These are phyloP conservation scores for Erigeron canadensis DNA, from an alignment of 129 eudicot genomes.

Conservation along the genomic window DNA sequence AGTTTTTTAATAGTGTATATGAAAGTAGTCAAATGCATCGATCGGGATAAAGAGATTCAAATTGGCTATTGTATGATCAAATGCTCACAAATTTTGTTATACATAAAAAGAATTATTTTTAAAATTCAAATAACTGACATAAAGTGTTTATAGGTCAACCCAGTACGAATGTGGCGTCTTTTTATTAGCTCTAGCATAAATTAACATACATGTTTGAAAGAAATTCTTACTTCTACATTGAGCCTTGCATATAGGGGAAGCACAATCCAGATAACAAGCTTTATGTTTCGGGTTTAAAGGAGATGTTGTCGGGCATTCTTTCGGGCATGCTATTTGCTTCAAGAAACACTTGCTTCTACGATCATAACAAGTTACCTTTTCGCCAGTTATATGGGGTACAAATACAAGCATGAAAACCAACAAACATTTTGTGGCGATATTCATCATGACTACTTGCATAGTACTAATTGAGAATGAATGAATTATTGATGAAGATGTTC, in stretches of 20 bases:
- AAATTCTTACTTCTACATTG: constrained; percentile 41
- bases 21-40: too few species aligned
- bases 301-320: constrained; percentile 29
- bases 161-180: too few species aligned
- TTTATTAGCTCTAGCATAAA: neutral
- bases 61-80: too few species aligned
- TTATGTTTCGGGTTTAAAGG: constrained; percentile 34
- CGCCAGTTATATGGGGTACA: constrained; percentile 28
- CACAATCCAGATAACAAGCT: constrained; percentile 46
- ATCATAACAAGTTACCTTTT: constrained; percentile 30
- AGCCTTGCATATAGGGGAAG: constrained; percentile 40
- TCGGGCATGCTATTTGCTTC: constrained; percentile 31
- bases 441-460: constrained; percentile 26
- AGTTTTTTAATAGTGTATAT: neutral
- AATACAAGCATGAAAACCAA: constrained; percentile 23
- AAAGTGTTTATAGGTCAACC: too few species aligned
- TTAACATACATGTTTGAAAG: neutral
- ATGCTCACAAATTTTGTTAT: too few species aligned
- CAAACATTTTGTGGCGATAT: constrained; percentile 8
- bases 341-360: constrained; percentile 35
- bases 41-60: too few species aligned
- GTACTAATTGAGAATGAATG: constrained; percentile 5
- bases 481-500: neutral
- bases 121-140: too few species aligned
- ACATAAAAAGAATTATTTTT: too few species aligned